These are phyloP conservation scores for Pugionium cornutum DNA, from an alignment of 345 rosid species.

Conservation along the genomic window DNA sequence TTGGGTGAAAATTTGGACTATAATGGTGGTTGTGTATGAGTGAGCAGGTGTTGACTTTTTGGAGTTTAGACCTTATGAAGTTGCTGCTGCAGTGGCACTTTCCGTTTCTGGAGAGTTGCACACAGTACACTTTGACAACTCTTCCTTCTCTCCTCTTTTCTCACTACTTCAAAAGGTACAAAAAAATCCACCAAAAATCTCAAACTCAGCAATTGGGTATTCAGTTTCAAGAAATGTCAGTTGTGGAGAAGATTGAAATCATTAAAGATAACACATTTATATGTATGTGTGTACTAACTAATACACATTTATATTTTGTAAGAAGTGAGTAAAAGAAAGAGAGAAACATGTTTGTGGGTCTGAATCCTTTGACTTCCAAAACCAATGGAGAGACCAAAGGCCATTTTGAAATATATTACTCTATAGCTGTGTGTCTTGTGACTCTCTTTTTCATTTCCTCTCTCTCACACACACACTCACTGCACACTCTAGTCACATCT, in stretches of 20 bases:
- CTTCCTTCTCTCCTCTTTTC: constrained; percentile 36
- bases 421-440: constrained; percentile 39
- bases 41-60: constrained; percentile 77
- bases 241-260: constrained; percentile 31
- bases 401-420: constrained; percentile 29
- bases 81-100: constrained; percentile 78
- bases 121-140: constrained; percentile 36
- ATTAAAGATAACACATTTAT: constrained; percentile 21
- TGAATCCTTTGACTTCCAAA: constrained; percentile 42
- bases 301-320: constrained; percentile 1
- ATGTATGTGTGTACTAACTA: constrained; percentile 27
- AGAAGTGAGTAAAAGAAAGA: background rate
- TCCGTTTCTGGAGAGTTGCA: constrained; percentile 48
- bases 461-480: constrained; percentile 20
- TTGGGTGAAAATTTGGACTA: constrained; percentile 23
- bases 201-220: constrained; percentile 25
- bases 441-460: constrained; percentile 32
- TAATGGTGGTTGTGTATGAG: constrained; percentile 36
- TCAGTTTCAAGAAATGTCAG: constrained; percentile 29
- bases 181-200: constrained; percentile 23
- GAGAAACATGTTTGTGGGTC: constrained; percentile 24
- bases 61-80: constrained; percentile 79
- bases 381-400: constrained; percentile 40
- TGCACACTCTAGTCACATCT: constrained; percentile 36
- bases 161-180: constrained; percentile 42